A percentile compares a stretch with the other conserved stretches of the same genome.
phyloP scores from a whole-genome alignment of 441 rosid genomes.

The Croton laevigatus region DNA sequence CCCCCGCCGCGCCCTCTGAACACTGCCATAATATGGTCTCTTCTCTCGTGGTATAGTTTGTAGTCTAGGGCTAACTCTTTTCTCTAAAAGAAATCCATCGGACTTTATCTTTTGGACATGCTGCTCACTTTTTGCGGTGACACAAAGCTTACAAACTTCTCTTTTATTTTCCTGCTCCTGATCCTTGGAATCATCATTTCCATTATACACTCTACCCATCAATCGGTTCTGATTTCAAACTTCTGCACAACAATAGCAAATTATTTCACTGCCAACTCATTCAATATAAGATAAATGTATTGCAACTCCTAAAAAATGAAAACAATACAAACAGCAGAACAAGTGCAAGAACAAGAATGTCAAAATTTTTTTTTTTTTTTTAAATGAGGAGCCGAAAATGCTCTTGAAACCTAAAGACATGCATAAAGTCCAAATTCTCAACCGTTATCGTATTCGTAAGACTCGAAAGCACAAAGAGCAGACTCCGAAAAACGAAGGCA shows the following conservation, averaged over 20 bases:
- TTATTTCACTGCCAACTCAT: background rate
- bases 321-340: background rate
- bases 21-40: conserved; percentile 26
- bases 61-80: conserved; percentile 30
- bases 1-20: background rate
- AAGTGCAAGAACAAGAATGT: conserved; percentile 8
- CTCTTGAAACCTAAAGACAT: background rate
- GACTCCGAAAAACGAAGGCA: background rate
- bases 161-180: conserved; percentile 5
- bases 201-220: conserved; percentile 12
- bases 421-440: background rate
- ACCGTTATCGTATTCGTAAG: background rate
- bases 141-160: background rate
- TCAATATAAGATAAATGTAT: background rate
- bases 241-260: conserved; percentile 10
- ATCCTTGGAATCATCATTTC: conserved; percentile 9
- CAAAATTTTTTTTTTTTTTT: no score
- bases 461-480: background rate
- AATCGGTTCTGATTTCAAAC: conserved; percentile 4
- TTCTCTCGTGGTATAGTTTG: conserved; percentile 16
- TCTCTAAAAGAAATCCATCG: conserved; percentile 1
- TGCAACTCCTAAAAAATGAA: background rate
- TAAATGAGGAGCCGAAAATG: background rate
- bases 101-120: conserved; percentile 13
- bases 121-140: conserved; percentile 2